A percentile compares a stretch with the other conserved stretches of the same genome.
phyloP scores from a whole-genome alignment of 176 grass and related monocot species.

The Hyparrhenia diplandra region DNA sequence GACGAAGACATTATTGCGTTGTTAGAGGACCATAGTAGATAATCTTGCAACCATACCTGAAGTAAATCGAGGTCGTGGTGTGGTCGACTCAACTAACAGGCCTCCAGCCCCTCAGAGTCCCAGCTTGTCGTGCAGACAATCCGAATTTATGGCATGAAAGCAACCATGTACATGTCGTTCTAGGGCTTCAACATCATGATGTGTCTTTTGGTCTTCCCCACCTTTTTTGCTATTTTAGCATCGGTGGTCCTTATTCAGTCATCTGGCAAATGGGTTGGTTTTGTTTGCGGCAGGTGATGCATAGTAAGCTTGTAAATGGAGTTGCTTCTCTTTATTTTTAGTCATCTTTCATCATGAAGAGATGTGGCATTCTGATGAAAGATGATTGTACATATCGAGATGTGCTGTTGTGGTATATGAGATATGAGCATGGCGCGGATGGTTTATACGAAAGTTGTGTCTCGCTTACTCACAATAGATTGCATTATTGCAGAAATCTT shows the following conservation, averaged over 20 bases:
- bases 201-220: not conserved
- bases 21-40: conserved; percentile 77
- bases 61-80: conserved; percentile 5
- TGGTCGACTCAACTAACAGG: not conserved
- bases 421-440: not conserved
- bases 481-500: not conserved
- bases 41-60: conserved; percentile 19
- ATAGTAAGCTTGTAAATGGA: conserved; percentile 73
- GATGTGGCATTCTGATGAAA: conserved; percentile 25
- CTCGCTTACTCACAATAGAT: not conserved
- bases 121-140: not conserved
- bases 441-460: not conserved
- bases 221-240: not conserved
- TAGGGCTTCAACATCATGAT: conserved; percentile 17
- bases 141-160: conserved; percentile 18
- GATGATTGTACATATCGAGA: conserved; percentile 50
- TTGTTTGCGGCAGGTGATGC: conserved; percentile 61
- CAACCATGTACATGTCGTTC: conserved; percentile 22
- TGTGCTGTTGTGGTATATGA: conserved; percentile 21
- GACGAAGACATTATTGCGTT: conserved; percentile 78
- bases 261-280: conserved; percentile 33
- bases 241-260: conserved; percentile 34
- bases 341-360: conserved; percentile 33
- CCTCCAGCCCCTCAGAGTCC: not conserved
- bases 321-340: conserved; percentile 23